Evolutionary conservation across 2,329 filamentous ascomycete genomes (phyloP).

Genomic region (Ophiostoma sp.): DNA sequence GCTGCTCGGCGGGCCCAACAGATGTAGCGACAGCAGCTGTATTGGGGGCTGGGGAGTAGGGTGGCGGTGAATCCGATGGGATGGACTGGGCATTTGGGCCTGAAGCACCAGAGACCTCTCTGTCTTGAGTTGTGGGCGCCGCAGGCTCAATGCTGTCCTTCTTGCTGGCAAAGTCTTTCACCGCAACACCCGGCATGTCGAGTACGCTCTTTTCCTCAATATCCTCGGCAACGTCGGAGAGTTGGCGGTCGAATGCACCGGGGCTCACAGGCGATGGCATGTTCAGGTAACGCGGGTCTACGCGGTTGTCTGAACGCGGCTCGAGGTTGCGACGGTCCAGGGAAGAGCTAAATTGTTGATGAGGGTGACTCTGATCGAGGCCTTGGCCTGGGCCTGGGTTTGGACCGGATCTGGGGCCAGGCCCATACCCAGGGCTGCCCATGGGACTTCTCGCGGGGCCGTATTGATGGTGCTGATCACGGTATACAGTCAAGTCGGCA

Average conservation of each 20-base stretch:
- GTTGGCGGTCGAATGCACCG: slow-evolving; percentile 8
- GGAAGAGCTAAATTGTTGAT: background rate
- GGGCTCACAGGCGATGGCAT: slow-evolving; percentile 9
- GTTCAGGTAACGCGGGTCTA: background rate
- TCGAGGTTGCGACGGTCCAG: background rate
- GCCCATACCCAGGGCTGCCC: background rate
- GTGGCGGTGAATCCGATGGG: background rate
- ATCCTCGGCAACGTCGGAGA: background rate
- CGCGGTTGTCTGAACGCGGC: background rate
- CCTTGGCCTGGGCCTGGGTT: background rate
- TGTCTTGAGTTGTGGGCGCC: background rate
- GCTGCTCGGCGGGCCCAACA: background rate
- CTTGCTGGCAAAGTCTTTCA: slow-evolving; percentile 19
- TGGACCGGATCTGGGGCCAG: background rate
- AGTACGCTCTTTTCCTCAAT: background rate
- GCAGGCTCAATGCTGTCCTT: background rate
- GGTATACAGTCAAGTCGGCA: slow-evolving; percentile 9
- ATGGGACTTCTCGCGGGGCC: slow-evolving; percentile 2
- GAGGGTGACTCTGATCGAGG: background rate
- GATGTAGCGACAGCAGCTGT: background rate
- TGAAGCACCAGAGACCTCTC: background rate
- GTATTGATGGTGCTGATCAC: slow-evolving; percentile 10
- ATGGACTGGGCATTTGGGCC: background rate
- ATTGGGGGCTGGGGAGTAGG: background rate
- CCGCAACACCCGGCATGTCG: background rate